phyloP scores from a whole-genome alignment of 306 rosid genomes.

The Urtica urens region DNA sequence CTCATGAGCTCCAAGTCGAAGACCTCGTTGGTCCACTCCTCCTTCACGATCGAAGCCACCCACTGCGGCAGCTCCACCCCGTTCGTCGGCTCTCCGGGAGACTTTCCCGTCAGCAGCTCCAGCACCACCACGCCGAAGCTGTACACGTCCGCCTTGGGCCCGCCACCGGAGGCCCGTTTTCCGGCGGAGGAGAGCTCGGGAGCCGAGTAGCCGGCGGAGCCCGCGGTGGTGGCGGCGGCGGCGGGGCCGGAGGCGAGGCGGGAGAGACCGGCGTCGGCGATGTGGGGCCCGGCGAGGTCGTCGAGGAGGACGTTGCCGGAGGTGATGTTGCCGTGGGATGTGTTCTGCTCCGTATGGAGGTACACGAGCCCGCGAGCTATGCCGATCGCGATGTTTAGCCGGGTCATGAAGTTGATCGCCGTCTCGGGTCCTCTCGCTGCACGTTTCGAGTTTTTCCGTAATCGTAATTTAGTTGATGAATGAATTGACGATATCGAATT shows the following conservation, averaged over 20 bases:
- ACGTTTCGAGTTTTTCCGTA: too few species aligned
- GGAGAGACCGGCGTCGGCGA: conserved; percentile 70
- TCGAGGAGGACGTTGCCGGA: conserved; percentile 70
- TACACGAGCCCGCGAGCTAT: conserved; percentile 53
- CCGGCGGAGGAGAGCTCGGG: conserved; percentile 73
- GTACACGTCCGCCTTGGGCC: conserved; percentile 81
- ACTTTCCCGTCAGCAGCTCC: conserved; percentile 88
- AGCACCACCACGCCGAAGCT: conserved; percentile 88
- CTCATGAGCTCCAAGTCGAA: conserved; percentile 86
- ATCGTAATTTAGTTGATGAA: too few species aligned
- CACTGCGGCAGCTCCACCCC: conserved; percentile 92
- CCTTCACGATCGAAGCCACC: conserved; percentile 95
- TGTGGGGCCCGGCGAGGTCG: conserved; percentile 37
- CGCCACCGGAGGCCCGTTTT: conserved; percentile 61
- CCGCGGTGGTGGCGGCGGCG: conserved; percentile 69
- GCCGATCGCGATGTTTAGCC: conserved; percentile 69
- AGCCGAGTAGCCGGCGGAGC: conserved; percentile 76
- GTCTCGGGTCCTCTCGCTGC: conserved; percentile 76
- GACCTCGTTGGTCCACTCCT: conserved; percentile 96
- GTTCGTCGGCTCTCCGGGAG: conserved; percentile 75
- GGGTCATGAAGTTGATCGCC: conserved; percentile 57
- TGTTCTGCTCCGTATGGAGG: conserved; percentile 64
- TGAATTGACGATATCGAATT: too few species aligned
- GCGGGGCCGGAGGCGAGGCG: conserved; percentile 78
- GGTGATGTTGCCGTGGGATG: conserved; percentile 76